A percentile compares a stretch with the other conserved stretches of the same genome.
These are phyloP conservation scores for Rhodotorula sp. DNA, from an alignment of 1,284 basidiomycete species.

Conservation along the genomic window DNA sequence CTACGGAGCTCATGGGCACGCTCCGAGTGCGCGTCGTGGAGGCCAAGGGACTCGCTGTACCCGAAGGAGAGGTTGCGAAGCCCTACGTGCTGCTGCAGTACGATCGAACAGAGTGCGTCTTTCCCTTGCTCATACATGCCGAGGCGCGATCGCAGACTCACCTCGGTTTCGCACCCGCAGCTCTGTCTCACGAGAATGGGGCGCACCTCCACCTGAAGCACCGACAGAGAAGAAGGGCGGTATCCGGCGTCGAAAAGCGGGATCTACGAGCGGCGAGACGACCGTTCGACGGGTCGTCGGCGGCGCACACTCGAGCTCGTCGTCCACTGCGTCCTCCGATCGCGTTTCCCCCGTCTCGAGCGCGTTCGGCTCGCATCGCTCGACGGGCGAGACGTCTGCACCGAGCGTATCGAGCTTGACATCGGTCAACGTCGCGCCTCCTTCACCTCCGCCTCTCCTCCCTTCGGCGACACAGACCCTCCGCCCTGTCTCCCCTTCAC, in stretches of 20 bases:
- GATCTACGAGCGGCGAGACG: neutral
- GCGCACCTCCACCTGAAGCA: slow-evolving; percentile 23
- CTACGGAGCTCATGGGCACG: slow-evolving; percentile 29
- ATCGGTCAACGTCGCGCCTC: neutral
- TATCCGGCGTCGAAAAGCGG: neutral
- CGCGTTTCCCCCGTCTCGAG: neutral
- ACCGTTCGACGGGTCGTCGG: slow-evolving; percentile 8
- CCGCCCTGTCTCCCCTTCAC: slow-evolving; percentile 23
- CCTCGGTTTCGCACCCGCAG: neutral
- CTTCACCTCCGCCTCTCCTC: slow-evolving; percentile 1
- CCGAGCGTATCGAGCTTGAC: slow-evolving; percentile 1
- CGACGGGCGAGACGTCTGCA: neutral
- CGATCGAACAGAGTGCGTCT: slow-evolving; percentile 35
- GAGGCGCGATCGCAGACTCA: neutral
- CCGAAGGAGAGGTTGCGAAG: slow-evolving; percentile 11
- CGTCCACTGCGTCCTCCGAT: neutral
- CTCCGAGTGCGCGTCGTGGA: slow-evolving; percentile 36
- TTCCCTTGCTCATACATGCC: neutral
- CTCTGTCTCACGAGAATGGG: slow-evolving; percentile 38
- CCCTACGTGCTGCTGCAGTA: slow-evolving; percentile 42
- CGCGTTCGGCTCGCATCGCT: neutral
- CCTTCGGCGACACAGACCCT: slow-evolving; percentile 5
- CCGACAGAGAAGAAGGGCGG: slow-evolving; percentile 2
- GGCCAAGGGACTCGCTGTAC: slow-evolving; percentile 25
- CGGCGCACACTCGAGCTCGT: neutral